Evolutionary conservation across 345 rosid species (phyloP).

Genomic region (Bruguiera gymnorhiza): DNA sequence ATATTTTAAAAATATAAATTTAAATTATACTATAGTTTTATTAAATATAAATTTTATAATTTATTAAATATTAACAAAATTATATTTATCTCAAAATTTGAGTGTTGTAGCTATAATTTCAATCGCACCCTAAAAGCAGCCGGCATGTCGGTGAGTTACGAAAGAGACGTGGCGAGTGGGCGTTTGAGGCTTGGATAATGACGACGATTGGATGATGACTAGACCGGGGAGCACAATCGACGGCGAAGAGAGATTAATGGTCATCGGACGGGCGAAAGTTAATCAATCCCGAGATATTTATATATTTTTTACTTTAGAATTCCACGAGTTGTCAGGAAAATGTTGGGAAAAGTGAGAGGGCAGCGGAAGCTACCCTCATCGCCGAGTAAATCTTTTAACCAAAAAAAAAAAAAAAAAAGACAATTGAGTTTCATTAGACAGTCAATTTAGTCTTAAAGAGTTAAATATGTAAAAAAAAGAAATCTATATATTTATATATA

Average conservation of each 20-base stretch:
- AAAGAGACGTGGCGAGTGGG: not conserved
- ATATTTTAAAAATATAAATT: too few relatives aligned
- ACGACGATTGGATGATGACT: not conserved
- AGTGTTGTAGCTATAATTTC: too few relatives aligned
- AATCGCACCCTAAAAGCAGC: not conserved
- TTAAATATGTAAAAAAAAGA: too few relatives aligned
- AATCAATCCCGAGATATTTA: not conserved
- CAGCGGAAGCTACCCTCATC: too few relatives aligned
- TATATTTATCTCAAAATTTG: too few relatives aligned
- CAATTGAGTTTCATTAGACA: not conserved
- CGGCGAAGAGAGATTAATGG: not conserved
- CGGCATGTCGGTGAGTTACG: not conserved
- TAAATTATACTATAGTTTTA: too few relatives aligned
- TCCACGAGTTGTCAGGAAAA: not conserved
- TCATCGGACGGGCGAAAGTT: conserved; percentile 3
- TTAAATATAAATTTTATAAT: too few relatives aligned
- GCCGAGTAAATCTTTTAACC: too few relatives aligned
- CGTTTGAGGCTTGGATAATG: not conserved
- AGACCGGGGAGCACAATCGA: conserved; percentile 1
- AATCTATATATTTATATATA: not conserved
- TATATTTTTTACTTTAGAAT: not conserved
- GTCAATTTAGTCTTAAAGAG: not conserved
- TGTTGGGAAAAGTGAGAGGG: not conserved
- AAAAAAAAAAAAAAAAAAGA: too few relatives aligned
- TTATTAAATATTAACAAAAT: too few relatives aligned